Evolutionary conservation across 129 eudicot species (phyloP).

Genomic region (Flaveria robusta): DNA sequence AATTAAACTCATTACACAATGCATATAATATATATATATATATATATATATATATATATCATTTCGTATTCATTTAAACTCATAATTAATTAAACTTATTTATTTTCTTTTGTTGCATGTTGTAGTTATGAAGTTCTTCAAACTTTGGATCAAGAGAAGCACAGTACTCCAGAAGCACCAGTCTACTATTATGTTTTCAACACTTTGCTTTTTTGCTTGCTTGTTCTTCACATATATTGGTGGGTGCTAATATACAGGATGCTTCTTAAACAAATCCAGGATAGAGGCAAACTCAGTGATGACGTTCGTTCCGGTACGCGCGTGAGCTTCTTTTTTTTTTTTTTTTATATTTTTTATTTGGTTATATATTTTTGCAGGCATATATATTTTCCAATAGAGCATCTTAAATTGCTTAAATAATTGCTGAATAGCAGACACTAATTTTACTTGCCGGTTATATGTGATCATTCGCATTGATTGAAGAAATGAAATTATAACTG

Average conservation of each 20-base stretch:
- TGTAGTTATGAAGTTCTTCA: slow-evolving; percentile 67
- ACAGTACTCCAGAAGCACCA: slow-evolving; percentile 55
- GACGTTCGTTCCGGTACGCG: slow-evolving; percentile 83
- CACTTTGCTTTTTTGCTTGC: slow-evolving; percentile 66
- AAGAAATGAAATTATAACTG: not conserved
- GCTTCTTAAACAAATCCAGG: slow-evolving; percentile 87
- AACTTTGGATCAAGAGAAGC: slow-evolving; percentile 58
- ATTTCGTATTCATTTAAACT: too few relatives aligned
- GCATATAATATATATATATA: too few relatives aligned
- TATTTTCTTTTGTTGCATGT: not conserved
- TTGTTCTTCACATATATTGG: slow-evolving; percentile 84
- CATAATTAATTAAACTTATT: too few relatives aligned
- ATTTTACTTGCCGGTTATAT: too few relatives aligned
- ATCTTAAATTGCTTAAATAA: not conserved
- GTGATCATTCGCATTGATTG: too few relatives aligned
- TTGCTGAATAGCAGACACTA: not conserved
- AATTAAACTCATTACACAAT: not conserved
- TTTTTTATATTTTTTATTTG: not conserved
- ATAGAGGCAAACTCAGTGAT: slow-evolving; percentile 71
- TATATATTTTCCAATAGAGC: not conserved
- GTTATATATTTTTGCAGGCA: not conserved
- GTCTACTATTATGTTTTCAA: slow-evolving; percentile 76
- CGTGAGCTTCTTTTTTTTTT: slow-evolving; percentile 24
- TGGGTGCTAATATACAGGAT: slow-evolving; percentile 76
- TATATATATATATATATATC: too few relatives aligned